Evolutionary conservation across 495 filamentous ascomycete species (phyloP).

Genomic region (Sordaria brevicollis): DNA sequence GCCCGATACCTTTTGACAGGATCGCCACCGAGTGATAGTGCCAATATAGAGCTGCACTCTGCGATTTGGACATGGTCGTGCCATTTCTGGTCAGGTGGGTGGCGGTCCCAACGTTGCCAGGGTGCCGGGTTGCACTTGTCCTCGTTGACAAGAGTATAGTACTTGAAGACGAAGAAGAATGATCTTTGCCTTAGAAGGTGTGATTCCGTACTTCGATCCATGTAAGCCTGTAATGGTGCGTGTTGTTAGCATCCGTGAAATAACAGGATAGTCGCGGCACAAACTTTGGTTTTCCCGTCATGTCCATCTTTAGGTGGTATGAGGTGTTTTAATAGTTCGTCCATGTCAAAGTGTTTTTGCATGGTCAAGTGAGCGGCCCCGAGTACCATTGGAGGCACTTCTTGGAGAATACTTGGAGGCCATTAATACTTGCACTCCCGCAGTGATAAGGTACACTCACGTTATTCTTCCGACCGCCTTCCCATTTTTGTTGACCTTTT

Average conservation of each 20-base stretch:
- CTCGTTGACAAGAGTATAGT: conserved; percentile 38
- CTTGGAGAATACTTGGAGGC: conserved; percentile 28
- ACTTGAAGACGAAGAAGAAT: conserved; percentile 48
- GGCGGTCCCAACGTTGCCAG: conserved; percentile 35
- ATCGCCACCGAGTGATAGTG: conserved; percentile 34
- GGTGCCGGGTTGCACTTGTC: conserved; percentile 29
- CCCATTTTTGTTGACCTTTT: conserved; percentile 16
- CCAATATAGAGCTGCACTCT: conserved; percentile 39
- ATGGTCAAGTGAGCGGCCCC: conserved; percentile 41
- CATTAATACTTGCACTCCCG: background rate
- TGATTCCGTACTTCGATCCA: conserved; percentile 29
- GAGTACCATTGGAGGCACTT: conserved; percentile 41
- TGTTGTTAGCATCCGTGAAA: background rate
- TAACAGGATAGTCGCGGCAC: background rate
- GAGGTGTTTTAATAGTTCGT: conserved; percentile 38
- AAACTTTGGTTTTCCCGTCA: conserved; percentile 21
- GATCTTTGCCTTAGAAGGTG: conserved; percentile 28
- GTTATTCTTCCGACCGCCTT: conserved; percentile 42
- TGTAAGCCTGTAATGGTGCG: conserved; percentile 11
- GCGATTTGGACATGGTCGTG: conserved; percentile 38
- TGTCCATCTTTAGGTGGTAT: conserved; percentile 20
- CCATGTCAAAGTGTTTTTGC: conserved; percentile 39
- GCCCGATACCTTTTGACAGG: conserved; percentile 24
- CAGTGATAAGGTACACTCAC: conserved; percentile 8
- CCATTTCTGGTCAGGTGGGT: conserved; percentile 26